Evolutionary conservation across 2,329 filamentous ascomycete species (phyloP).

Genomic region (Monilinia fructicola): DNA sequence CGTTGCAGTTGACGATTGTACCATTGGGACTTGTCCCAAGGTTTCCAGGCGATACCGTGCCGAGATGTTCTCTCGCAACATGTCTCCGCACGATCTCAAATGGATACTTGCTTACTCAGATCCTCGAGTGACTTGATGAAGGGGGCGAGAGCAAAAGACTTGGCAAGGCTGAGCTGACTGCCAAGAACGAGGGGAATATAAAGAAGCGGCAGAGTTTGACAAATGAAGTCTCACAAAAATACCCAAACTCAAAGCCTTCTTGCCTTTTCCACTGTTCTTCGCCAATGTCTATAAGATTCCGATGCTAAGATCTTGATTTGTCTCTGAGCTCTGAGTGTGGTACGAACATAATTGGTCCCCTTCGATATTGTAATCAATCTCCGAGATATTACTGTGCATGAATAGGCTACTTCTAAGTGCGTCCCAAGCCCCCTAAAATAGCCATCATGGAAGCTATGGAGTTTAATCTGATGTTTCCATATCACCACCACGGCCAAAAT

Average conservation of each 20-base stretch:
- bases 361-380: not conserved
- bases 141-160: not conserved
- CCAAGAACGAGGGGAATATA: not conserved
- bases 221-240: not conserved
- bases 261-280: not conserved
- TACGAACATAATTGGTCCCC: not conserved
- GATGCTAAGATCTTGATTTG: not conserved
- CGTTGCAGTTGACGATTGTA: not conserved
- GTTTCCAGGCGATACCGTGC: not conserved
- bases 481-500: not conserved
- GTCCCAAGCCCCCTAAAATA: not conserved
- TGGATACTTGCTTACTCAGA: not conserved
- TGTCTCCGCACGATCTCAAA: not conserved
- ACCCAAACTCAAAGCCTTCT: not conserved
- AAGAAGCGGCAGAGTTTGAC: not conserved
- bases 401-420: not conserved
- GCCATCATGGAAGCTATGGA: not conserved
- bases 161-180: not conserved
- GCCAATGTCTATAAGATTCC: not conserved
- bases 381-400: not conserved
- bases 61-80: not conserved
- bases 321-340: not conserved
- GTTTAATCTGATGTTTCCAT: not conserved
- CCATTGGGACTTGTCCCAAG: not conserved
- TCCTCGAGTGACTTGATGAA: not conserved